Percentiles rank a stretch among this genome's conserved stretches.
phyloP scores from a whole-genome alignment of 148 eudicot genomes.

The Drosera capensis region DNA sequence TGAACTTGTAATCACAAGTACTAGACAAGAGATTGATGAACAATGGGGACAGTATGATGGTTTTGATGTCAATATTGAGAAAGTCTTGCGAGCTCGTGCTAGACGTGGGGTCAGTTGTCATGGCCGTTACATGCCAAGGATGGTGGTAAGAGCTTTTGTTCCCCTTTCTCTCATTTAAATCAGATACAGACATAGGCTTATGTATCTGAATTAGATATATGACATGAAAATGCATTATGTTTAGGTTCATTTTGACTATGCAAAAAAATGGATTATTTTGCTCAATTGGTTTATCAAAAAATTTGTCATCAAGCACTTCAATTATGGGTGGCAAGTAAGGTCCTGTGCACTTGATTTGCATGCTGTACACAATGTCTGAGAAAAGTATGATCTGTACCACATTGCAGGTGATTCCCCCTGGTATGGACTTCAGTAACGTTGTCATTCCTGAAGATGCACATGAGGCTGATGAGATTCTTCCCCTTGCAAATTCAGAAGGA shows the following conservation, averaged over 20 bases:
- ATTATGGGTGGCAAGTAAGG: not conserved
- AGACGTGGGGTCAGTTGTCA: constrained; percentile 59
- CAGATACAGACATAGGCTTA: too few species aligned
- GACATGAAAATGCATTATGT: not conserved
- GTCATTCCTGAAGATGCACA: constrained; percentile 38
- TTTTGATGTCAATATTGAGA: constrained; percentile 69
- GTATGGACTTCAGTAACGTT: constrained; percentile 74
- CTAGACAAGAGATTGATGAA: constrained; percentile 69
- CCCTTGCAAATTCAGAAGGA: constrained; percentile 29
- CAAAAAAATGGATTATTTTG: too few species aligned
- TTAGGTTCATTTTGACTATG: too few species aligned
- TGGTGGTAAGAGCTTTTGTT: constrained; percentile 35
- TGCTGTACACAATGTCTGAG: not conserved
- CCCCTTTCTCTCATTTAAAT: not conserved
- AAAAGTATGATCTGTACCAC: not conserved
- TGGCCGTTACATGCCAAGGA: constrained; percentile 71
- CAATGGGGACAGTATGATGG: constrained; percentile 79
- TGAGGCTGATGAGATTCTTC: constrained; percentile 41
- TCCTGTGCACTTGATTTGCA: not conserved
- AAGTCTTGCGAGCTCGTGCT: constrained; percentile 57
- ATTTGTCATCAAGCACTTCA: too few species aligned
- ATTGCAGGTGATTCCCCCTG: constrained; percentile 64
- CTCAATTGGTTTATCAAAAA: too few species aligned
- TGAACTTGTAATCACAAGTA: constrained; percentile 68
- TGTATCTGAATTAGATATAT: not conserved